Evolutionary conservation across 176 grass and related monocot genomes (phyloP).

Genomic region (Saccharum spontaneum): DNA sequence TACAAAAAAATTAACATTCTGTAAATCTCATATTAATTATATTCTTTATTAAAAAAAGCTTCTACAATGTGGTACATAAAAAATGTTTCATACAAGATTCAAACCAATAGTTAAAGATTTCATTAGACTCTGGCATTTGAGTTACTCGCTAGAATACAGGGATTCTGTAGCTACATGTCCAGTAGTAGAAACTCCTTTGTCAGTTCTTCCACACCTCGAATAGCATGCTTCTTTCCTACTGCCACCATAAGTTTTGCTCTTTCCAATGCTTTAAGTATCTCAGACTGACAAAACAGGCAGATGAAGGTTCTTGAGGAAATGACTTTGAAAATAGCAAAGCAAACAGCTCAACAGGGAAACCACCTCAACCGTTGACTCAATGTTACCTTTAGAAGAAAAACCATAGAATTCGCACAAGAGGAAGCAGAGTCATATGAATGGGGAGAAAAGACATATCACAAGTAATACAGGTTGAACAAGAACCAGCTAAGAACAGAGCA

Average conservation of each 20-base stretch:
- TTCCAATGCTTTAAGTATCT: constrained; percentile 92
- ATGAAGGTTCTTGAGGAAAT: constrained; percentile 22
- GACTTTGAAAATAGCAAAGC: constrained; percentile 2
- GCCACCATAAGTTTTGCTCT: constrained; percentile 75
- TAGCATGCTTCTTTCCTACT: constrained; percentile 69
- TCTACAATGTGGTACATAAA: neutral
- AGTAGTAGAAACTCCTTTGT: constrained; percentile 89
- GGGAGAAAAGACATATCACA: neutral
- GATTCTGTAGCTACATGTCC: constrained; percentile 67
- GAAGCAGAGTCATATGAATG: neutral
- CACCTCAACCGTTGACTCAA: constrained; percentile 74
- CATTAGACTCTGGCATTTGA: neutral
- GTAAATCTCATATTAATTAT: neutral
- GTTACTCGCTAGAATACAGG: neutral
- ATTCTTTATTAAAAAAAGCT: neutral
- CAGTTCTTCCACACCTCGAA: constrained; percentile 95
- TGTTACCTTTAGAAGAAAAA: constrained; percentile 89
- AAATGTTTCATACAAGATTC: neutral
- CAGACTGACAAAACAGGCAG: constrained; percentile 58
- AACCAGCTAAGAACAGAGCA: constrained; percentile 16
- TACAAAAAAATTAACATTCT: neutral
- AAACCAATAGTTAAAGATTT: neutral
- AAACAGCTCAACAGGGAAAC: constrained; percentile 11
- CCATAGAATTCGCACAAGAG: constrained; percentile 73
- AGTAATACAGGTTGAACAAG: constrained; percentile 1